Conservation (phyloP, 345 rosid genomes). For the Adansonia digitata region DNA sequence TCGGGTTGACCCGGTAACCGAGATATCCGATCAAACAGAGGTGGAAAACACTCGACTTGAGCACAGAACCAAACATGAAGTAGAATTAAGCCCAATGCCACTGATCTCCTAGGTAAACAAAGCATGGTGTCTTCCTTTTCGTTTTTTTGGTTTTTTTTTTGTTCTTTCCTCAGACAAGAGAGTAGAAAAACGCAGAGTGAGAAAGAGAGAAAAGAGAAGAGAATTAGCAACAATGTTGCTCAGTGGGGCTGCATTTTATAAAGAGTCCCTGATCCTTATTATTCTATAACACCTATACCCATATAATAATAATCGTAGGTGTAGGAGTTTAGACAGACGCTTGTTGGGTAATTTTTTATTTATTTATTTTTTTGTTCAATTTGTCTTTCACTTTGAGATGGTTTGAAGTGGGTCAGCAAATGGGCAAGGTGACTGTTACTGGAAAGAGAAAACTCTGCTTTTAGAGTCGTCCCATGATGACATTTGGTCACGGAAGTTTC, state of each 20-base stretch:
- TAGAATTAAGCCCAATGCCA: slow-evolving; percentile 44
- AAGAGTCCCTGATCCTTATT: background rate
- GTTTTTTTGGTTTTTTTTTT: no score
- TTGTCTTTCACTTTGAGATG: background rate
- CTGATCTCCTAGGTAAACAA: slow-evolving; percentile 23
- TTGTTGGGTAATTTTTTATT: background rate
- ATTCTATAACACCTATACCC: background rate
- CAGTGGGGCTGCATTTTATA: slow-evolving; percentile 29
- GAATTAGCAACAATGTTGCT: slow-evolving; percentile 5
- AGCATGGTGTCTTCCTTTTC: slow-evolving; percentile 16
- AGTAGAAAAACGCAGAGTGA: slow-evolving; percentile 18
- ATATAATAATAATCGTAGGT: background rate
- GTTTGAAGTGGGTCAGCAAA: slow-evolving; percentile 17
- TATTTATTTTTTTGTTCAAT: background rate
- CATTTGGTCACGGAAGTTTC: slow-evolving; percentile 12
- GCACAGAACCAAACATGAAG: slow-evolving; percentile 22
- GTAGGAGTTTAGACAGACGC: slow-evolving; percentile 20
- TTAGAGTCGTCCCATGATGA: background rate
- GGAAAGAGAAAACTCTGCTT: slow-evolving; percentile 25
- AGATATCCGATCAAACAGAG: slow-evolving; percentile 41
- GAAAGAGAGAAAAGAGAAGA: slow-evolving; percentile 17
- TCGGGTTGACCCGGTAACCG: slow-evolving; percentile 82
- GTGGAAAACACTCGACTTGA: slow-evolving; percentile 30
- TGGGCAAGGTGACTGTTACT: slow-evolving; percentile 23
- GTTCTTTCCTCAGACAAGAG: background rate